Evolutionary conservation across 2,329 filamentous ascomycete species (phyloP).

Genomic region (Penicillium sp.): DNA sequence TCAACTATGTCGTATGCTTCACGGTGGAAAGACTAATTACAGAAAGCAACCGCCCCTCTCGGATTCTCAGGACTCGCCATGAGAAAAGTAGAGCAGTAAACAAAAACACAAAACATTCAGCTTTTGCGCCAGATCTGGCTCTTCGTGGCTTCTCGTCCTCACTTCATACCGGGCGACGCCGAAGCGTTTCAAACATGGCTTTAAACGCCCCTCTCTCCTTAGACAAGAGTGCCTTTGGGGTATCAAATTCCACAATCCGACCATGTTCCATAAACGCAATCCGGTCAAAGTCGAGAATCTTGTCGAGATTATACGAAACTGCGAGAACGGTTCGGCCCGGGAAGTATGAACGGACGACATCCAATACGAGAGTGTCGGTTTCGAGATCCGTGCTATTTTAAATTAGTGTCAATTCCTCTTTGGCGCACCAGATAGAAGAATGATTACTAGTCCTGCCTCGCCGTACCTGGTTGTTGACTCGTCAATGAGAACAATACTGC

Average conservation of each 20-base stretch:
- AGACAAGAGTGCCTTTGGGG: constrained; percentile 10
- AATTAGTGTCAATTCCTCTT: too few species aligned
- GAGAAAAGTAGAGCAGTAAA: neutral
- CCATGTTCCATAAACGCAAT: constrained; percentile 24
- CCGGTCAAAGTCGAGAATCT: constrained; percentile 25
- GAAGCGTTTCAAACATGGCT: constrained; percentile 9
- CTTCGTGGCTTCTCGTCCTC: neutral
- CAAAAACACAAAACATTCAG: neutral
- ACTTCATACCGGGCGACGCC: neutral
- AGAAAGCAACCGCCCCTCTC: too few species aligned
- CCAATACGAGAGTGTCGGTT: constrained; percentile 50
- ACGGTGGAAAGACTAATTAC: too few species aligned
- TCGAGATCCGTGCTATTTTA: constrained; percentile 45
- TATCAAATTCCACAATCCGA: constrained; percentile 21
- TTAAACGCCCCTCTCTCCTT: constrained; percentile 17
- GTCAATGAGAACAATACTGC: constrained; percentile 21
- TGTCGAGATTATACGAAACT: constrained; percentile 47
- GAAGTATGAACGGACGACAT: constrained; percentile 47
- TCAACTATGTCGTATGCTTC: too few species aligned
- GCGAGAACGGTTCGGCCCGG: constrained; percentile 50
- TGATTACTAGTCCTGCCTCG: too few species aligned
- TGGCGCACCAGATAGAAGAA: too few species aligned
- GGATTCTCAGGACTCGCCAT: too few species aligned
- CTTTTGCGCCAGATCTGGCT: too few species aligned
- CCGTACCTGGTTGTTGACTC: constrained; percentile 21